Conservation (phyloP, 805 yeast genomes). For the Peterozyma toletana region DNA sequence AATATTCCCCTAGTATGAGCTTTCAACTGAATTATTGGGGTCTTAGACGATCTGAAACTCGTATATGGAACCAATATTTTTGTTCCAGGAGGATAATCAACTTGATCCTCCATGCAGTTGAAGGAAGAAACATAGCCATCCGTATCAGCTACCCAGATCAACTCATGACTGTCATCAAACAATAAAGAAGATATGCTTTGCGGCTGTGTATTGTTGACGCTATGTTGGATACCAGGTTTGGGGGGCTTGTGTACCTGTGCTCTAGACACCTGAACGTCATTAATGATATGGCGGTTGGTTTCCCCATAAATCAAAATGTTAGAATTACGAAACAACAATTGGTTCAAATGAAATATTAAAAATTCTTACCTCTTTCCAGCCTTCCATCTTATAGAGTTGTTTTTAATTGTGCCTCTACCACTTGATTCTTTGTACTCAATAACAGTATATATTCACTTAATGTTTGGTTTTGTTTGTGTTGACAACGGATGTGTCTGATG, state of each 20-base stretch:
- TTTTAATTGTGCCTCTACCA: no score
- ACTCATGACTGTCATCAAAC: slow-evolving; percentile 69
- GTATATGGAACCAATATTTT: slow-evolving; percentile 48
- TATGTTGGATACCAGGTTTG: slow-evolving; percentile 11
- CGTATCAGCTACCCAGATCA: slow-evolving; percentile 81
- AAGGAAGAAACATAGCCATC: slow-evolving; percentile 40
- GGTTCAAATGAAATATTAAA: no score
- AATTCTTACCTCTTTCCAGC: slow-evolving; percentile 37
- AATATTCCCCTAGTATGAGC: slow-evolving; percentile 52
- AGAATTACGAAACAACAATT: no score
- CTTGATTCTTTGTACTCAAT: no score
- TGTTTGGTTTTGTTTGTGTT: no score
- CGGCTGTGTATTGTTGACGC: slow-evolving; percentile 12
- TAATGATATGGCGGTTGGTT: no score
- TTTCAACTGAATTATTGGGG: slow-evolving; percentile 44
- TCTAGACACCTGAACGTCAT: slow-evolving; percentile 21
- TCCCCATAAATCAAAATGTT: no score
- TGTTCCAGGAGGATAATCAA: background rate
- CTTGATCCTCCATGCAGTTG: background rate
- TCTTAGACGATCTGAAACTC: slow-evolving; percentile 43
- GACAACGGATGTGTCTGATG: no score
- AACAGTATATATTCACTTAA: no score
- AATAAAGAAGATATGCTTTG: slow-evolving; percentile 23
- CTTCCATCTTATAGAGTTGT: slow-evolving; percentile 28
- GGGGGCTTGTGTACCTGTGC: slow-evolving; percentile 19